Conservation (phyloP, 805 yeast species). For the Spathaspora sp. region DNA sequence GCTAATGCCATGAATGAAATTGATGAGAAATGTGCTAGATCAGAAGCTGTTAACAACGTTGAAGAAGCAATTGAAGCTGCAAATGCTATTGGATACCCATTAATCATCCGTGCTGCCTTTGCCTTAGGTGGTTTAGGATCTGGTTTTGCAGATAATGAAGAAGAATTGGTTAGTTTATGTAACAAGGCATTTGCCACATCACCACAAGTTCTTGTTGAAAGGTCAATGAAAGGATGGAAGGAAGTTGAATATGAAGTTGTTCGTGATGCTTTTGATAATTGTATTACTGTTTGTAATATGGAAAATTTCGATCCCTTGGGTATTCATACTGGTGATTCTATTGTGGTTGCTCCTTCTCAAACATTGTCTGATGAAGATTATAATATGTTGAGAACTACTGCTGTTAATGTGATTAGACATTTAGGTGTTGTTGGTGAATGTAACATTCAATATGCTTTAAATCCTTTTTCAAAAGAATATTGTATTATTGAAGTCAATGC, state of each 20-base stretch:
- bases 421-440: conserved; percentile 99
- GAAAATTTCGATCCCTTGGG: conserved; percentile 98
- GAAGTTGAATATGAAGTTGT: conserved; percentile 98
- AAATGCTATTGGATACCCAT: conserved; percentile 85
- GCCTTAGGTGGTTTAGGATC: conserved; percentile 98
- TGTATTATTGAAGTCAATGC: conserved; percentile 98
- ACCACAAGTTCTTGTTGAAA: conserved; percentile 93
- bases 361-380: conserved; percentile 95
- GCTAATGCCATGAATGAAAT: conserved; percentile 94
- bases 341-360: conserved; percentile 98
- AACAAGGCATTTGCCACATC: conserved; percentile 90
- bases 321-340: conserved; percentile 98
- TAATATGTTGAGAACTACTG: conserved; percentile 96
- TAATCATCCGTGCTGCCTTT: conserved; percentile 94
- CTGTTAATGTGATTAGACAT: conserved; percentile 94
- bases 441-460: conserved; percentile 94
- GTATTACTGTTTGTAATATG: conserved; percentile 99
- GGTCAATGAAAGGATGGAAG: conserved; percentile 99
- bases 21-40: conserved; percentile 91
- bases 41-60: conserved; percentile 76
- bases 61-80: conserved; percentile 86
- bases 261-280: conserved; percentile 94
- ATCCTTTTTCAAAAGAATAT: conserved; percentile 91
- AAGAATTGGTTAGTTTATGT: conserved; percentile 79
- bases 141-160: conserved; percentile 89